Base-by-base conservation (phyloP, 257 asterid species). In the Solanum pennellii region DNA sequence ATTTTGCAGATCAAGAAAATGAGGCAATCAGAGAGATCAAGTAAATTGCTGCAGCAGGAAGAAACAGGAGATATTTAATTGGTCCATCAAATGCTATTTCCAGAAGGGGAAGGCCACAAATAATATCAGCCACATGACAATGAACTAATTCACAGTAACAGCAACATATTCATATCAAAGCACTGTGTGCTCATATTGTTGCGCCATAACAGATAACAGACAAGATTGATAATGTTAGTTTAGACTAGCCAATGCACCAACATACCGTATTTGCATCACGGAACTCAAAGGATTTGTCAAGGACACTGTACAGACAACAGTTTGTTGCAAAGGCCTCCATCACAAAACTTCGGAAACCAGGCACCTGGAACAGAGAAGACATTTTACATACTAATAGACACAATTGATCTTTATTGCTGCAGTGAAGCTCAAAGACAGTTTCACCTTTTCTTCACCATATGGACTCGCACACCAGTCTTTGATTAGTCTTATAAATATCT, bases 221-320 rank as follows among this genome's bases (percentile, higher is more conserved):
- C 59, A 42, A 29, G 31, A 21, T 76, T 76, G 12, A 25, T 74
- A 74, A 74, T 20, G 16, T 73, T 20, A 10, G 20, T 49, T 49
- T 49, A 82, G 85, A 49, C 45, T 11, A 82, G 45, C 20, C 20
- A 82, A 18, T 9, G 12, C 31, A 73, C 59, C 80, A 90, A 93
- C 99, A 94, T 96, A 97, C 99, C 49, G 98, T 92, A 89, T 95
- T 96, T 72, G 99, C 97, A 92, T 97, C 99, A 35, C 93, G 94
- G 88, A 95, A 94, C 88, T 95, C 98, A 35, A 96, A 97, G 89
- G 99, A 96, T 86, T 94, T 93, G 91, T 97, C 98, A 49, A 97
- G 96, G 90, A 97, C 98, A 84, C 99, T 97, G 93, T 95, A 91
- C 84, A 97, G 89, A 85, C 99, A 97, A 86, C 99, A 97, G 87